Evolutionary conservation across 495 filamentous ascomycete species (phyloP), one percentile per base, ranked within the genome.

Genomic region (Podospora pseudopauciseta): DNA sequence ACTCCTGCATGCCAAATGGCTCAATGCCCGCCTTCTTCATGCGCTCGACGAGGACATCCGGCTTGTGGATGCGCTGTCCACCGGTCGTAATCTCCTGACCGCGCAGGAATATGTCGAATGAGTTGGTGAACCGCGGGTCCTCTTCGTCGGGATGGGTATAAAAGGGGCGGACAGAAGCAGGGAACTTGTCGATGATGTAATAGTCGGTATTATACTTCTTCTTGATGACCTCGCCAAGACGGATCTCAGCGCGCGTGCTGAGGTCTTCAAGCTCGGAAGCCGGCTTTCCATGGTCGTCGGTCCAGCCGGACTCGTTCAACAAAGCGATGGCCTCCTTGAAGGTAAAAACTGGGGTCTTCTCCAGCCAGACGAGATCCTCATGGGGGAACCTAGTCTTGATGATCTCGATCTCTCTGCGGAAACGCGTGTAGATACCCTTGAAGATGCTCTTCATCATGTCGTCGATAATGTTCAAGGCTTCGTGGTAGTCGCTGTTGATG

Each of bases 161-260:
- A 80, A 97, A 97, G 2, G 94, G 94, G 49, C 94, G 86, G 6
- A 90, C 94, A 11, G 88, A 87, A 2, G 85, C 80, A 15, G 94
- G 94, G 77, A 97, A 97, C 73, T 97, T 97, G 86, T 97, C 94
- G 64, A 97, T 87, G 56, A 97, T 88, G 80, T 94, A 97, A 82
- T 94, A 97, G 74, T 97, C 94, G 18, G 93, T 94, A 55, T 87
- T 83, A 73, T 90, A 95, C 78, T 93, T 92, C 75, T 94, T 89
- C 76, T 91, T 92, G 66, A 97, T 86, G 23, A 97, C 76, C 67
- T 89, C 80, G 19, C 94, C 93, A 16, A 97, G 84, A 18, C 88
- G 88, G n/a, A 95, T 91, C 80, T 97, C 94, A 67, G 93, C 92
- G 65, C 91, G 84, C 1, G 94, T 97, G 69, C 86, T 84, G 13